Percentiles rank a stretch among this genome's conserved stretches.
These are phyloP conservation scores for Trypanosoma platydactyli DNA, from an alignment of 208 protist genomes.

Conservation along the genomic window DNA sequence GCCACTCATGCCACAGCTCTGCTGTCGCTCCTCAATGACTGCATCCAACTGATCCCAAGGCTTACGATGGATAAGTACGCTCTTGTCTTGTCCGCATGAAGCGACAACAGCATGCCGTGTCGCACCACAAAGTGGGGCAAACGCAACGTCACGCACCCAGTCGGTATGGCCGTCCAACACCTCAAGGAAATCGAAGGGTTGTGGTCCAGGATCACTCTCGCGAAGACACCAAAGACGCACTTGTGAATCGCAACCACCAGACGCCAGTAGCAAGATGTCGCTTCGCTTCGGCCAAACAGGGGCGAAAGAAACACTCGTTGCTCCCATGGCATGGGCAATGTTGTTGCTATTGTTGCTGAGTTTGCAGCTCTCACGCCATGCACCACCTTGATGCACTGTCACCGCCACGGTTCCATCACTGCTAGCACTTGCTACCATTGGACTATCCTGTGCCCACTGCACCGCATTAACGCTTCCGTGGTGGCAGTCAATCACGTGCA, in stretches of 20 bases:
- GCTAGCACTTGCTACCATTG: conserved; percentile 68
- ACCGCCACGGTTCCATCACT: conserved; percentile 79
- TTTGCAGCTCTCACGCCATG: conserved; percentile 71
- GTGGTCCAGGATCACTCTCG: conserved; percentile 5
- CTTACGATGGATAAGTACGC: conserved; percentile 73
- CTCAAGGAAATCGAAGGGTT: conserved; percentile 49
- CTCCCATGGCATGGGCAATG: conserved; percentile 86
- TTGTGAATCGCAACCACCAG: conserved; percentile 79
- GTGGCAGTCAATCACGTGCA: conserved; percentile 77
- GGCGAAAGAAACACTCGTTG: conserved; percentile 73
- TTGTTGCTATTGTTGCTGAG: conserved; percentile 80
- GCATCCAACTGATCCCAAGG: conserved; percentile 57
- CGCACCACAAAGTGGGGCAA: conserved; percentile 58
- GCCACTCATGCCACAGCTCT: not conserved
- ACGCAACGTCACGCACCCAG: conserved; percentile 82
- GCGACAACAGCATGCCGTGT: conserved; percentile 62
- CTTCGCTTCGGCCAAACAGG: conserved; percentile 36
- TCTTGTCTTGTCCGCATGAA: conserved; percentile 74
- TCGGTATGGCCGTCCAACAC: conserved; percentile 52
- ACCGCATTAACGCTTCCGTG: conserved; percentile 79
- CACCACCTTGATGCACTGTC: conserved; percentile 54
- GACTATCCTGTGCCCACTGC: conserved; percentile 77
- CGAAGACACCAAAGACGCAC: conserved; percentile 66
- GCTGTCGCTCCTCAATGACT: conserved; percentile 16
- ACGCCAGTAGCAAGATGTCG: conserved; percentile 55